phyloP scores from a whole-genome alignment of 371 early-diverging fungal species.

The Mucor lusitanicus region DNA sequence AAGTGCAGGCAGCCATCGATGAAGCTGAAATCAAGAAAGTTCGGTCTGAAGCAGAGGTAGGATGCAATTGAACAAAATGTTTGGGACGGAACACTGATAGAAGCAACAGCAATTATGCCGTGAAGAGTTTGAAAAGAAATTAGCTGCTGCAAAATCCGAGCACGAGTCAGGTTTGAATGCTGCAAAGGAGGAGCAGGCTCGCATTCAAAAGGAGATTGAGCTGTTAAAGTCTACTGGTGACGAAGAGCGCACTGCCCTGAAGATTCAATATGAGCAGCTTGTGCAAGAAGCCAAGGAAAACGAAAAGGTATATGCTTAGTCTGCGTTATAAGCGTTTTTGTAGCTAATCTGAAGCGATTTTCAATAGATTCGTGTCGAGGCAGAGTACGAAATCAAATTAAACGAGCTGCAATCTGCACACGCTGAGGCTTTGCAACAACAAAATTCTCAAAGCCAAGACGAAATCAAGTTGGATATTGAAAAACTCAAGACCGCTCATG shows the following conservation, averaged over 20 bases:
- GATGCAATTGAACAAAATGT: background rate
- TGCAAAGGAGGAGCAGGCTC: conserved; percentile 16
- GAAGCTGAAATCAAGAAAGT: conserved; percentile 20
- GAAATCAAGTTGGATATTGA: conserved; percentile 20
- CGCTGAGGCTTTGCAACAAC: conserved; percentile 6
- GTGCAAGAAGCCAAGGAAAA: conserved; percentile 9
- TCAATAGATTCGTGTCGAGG: conserved; percentile 19
- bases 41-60: conserved; percentile 24
- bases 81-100: background rate
- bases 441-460: conserved; percentile 6
- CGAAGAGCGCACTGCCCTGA: conserved; percentile 6
- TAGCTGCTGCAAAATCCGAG: conserved; percentile 5
- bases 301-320: conserved; percentile 17
- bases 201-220: conserved; percentile 21
- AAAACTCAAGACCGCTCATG: conserved; percentile 10
- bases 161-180: conserved; percentile 8
- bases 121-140: conserved; percentile 22
- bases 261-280: conserved; percentile 10
- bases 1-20: conserved; percentile 22
- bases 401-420: conserved; percentile 13
- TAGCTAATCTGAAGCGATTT: background rate
- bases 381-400: conserved; percentile 17
- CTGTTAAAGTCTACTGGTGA: conserved; percentile 1
- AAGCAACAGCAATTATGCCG: conserved; percentile 7
- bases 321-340: background rate